Conservation (phyloP, 805 yeast species). For the Wickerhamiella dianesei region DNA sequence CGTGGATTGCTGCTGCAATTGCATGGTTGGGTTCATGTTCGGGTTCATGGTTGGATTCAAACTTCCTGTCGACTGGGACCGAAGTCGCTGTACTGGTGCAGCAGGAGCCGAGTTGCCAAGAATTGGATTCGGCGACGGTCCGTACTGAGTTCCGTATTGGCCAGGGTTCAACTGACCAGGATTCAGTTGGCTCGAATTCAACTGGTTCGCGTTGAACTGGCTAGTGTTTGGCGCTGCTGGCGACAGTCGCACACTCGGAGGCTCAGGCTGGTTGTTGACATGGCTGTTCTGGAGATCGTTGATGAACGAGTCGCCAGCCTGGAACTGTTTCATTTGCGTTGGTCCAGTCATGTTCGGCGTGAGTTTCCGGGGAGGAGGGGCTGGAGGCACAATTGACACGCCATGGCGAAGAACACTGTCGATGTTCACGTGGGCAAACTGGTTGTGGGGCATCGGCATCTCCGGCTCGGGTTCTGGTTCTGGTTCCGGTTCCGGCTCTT, state of each 20-base stretch:
- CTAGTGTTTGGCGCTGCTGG: conserved; percentile 1
- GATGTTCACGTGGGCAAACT: conserved; percentile 63
- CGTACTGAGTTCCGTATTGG: neutral
- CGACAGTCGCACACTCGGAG: neutral
- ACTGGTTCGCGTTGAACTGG: no score
- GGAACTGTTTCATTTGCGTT: conserved; percentile 5
- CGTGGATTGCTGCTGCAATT: conserved; percentile 8
- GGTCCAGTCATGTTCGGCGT: conserved; percentile 13
- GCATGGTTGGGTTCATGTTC: no score
- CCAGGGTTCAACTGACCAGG: no score
- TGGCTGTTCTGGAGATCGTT: conserved; percentile 10
- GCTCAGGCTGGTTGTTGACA: conserved; percentile 3
- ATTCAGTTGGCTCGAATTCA: no score
- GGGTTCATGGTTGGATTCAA: neutral
- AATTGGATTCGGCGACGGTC: neutral
- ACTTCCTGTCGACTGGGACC: neutral
- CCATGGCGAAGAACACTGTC: conserved; percentile 67
- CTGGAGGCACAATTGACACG: conserved; percentile 35
- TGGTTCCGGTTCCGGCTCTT: conserved; percentile 13
- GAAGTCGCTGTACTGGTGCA: neutral
- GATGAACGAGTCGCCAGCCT: conserved; percentile 18
- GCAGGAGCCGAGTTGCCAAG: neutral
- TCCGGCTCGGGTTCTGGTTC: conserved; percentile 28
- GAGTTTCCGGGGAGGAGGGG: conserved; percentile 20
- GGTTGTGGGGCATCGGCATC: conserved; percentile 60